Evolutionary conservation across 768 basidiomycete species (phyloP).

Genomic region (Epithele typhae): DNA sequence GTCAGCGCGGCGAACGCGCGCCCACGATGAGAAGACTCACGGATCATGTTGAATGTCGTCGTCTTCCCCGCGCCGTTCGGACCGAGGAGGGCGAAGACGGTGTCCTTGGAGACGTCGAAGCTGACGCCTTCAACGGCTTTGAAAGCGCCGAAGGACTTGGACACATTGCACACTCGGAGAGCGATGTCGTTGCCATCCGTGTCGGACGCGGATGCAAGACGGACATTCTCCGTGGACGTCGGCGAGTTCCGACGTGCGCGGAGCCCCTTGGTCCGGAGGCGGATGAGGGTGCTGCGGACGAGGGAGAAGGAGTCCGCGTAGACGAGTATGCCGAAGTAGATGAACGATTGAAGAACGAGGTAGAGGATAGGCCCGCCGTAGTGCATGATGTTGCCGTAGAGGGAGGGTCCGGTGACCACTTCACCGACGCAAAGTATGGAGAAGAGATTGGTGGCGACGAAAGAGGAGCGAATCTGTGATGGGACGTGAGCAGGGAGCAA

Average conservation of each 20-base stretch:
- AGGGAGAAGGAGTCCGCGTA: constrained; percentile 69
- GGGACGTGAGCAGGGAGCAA: no score
- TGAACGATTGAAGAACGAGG: constrained; percentile 54
- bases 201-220: constrained; percentile 46
- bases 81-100: constrained; percentile 69
- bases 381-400: constrained; percentile 49
- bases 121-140: constrained; percentile 70
- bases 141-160: constrained; percentile 51
- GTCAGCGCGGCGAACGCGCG: neutral
- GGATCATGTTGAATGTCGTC: constrained; percentile 77
- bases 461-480: constrained; percentile 53
- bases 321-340: constrained; percentile 60
- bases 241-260: no score
- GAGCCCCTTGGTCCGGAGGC: constrained; percentile 7
- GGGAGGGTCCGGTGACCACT: constrained; percentile 38
- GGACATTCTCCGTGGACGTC: no score
- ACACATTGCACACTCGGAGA: constrained; percentile 58
- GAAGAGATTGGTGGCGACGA: constrained; percentile 79
- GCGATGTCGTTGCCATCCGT: constrained; percentile 52
- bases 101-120: constrained; percentile 58
- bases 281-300: constrained; percentile 14
- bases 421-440: constrained; percentile 63
- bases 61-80: constrained; percentile 86
- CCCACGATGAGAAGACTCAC: constrained; percentile 41
- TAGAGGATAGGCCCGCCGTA: constrained; percentile 78